Conservation (phyloP, 1,139 yeast species). For the Meyerozyma guilliermondii region DNA sequence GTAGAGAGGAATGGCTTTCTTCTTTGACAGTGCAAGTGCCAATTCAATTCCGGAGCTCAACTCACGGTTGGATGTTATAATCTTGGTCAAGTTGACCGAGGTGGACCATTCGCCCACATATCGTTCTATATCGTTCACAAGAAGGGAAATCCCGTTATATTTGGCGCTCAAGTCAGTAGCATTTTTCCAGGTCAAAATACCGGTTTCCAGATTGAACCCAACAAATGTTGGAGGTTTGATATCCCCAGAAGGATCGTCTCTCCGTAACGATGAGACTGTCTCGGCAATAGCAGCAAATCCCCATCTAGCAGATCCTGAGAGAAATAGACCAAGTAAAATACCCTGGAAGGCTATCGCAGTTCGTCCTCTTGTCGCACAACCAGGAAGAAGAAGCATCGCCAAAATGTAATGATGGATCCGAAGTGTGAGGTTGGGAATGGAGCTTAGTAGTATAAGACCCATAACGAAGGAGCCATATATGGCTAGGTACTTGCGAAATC, state of each 20-base stretch:
- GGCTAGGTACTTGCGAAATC: constrained; percentile 52
- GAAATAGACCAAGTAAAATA: constrained; percentile 68
- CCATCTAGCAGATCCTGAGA: constrained; percentile 90
- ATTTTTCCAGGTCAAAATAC: constrained; percentile 31
- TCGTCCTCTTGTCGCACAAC: constrained; percentile 74
- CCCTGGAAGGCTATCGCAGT: constrained; percentile 79
- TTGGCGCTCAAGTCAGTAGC: constrained; percentile 5
- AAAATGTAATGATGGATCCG: constrained; percentile 87
- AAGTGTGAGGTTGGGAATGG: constrained; percentile 65
- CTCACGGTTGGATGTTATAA: constrained; percentile 29
- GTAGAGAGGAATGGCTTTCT: constrained; percentile 38
- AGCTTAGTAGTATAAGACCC: constrained; percentile 42
- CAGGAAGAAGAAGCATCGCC: constrained; percentile 76
- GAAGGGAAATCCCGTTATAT: constrained; percentile 51
- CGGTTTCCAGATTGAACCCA: constrained; percentile 28
- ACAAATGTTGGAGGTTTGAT: constrained; percentile 53
- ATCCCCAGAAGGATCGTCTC: constrained; percentile 72
- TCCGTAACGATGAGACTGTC: constrained; percentile 58
- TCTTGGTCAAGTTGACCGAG: constrained; percentile 32
- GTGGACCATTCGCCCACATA: constrained; percentile 50
- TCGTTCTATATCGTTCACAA: constrained; percentile 77
- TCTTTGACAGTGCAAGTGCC: constrained; percentile 15
- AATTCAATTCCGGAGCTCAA: constrained; percentile 8
- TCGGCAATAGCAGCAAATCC: constrained; percentile 88
- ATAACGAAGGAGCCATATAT: constrained; percentile 48